phyloP scores from a whole-genome alignment of 176 grass and related monocot species.

The Carex scoparia region DNA sequence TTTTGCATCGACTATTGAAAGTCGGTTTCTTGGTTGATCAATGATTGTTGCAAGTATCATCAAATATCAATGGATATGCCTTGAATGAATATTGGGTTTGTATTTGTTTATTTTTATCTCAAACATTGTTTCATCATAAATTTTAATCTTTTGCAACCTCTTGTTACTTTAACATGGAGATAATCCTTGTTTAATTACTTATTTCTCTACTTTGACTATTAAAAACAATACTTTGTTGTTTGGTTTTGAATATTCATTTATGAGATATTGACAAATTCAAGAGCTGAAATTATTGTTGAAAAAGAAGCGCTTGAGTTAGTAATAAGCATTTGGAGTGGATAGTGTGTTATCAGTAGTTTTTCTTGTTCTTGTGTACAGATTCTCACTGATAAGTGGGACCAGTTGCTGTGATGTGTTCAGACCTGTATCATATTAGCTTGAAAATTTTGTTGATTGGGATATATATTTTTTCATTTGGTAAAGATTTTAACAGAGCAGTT shows the following conservation, averaged over 20 bases:
- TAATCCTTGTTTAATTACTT: neutral
- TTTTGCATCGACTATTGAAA: neutral
- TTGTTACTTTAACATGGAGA: neutral
- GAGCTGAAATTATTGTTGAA: neutral
- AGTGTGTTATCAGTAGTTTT: too few species aligned
- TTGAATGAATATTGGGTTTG: neutral
- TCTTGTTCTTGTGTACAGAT: neutral
- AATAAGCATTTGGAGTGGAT: neutral
- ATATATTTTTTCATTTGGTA: neutral
- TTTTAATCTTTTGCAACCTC: neutral
- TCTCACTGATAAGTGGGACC: neutral
- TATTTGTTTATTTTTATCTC: neutral
- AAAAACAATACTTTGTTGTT: neutral
- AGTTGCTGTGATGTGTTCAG: neutral
- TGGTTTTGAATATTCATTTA: neutral
- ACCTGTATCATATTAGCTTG: neutral
- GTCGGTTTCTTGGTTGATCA: neutral
- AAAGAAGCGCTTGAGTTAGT: neutral
- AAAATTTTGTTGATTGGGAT: neutral
- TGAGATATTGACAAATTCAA: neutral
- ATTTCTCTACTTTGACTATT: too few species aligned
- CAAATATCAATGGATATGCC: neutral
- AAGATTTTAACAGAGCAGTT: too few species aligned
- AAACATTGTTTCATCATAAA: neutral
- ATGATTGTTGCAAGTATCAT: neutral